Base-by-base conservation (phyloP, 176 grass and related monocot species). In the Eleusine coracana region DNA sequence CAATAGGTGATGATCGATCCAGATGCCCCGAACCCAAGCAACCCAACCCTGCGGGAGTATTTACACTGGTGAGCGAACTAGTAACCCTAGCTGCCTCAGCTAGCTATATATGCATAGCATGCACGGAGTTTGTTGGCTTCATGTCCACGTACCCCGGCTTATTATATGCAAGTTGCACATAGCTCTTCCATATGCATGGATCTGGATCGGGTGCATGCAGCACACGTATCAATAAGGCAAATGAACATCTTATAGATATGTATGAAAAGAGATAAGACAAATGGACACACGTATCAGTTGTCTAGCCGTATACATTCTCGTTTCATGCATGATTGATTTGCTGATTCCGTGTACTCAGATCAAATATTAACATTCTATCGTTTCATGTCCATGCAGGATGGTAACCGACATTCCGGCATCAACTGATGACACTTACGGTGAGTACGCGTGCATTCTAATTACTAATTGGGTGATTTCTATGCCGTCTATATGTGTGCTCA, bases 341-440 rank as follows among this genome's bases (percentile, higher is more conserved):
- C 11, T 27, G 34, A 27, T 51, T 9, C 41, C 14, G 3, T 12
- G 9, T 28, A 28, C 4, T 3, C 4, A 40, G 1, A 71, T 52
- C 40, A 27, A 7, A 42, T 2, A 3, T 10, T 67, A 49, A 63
- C 61, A 44, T 55, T 27, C 18, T n/a, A 73, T 42, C 60, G 17
- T 44, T 56, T 38, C 65, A 87, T 78, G 52, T 78, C 17, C 64
- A 68, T 89, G 73, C 84, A 98, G 95, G 95, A 82, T 93, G 90
- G 95, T 98, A 1, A 98, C 92, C 11, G 92, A 98, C 72, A 98
- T 98, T 75, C 95, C 95, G 14, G 92, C 84, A 28, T 93, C 95
- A 29, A 98, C 90, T 5, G 89, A 95, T 79, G 62, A 83, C 21
- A 88, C 38, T 28, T 88, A 85, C 76, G 92, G 95, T 98, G 49